Base-by-base conservation (phyloP, 2,329 filamentous ascomycete genomes). In the Penicillium sp. region DNA sequence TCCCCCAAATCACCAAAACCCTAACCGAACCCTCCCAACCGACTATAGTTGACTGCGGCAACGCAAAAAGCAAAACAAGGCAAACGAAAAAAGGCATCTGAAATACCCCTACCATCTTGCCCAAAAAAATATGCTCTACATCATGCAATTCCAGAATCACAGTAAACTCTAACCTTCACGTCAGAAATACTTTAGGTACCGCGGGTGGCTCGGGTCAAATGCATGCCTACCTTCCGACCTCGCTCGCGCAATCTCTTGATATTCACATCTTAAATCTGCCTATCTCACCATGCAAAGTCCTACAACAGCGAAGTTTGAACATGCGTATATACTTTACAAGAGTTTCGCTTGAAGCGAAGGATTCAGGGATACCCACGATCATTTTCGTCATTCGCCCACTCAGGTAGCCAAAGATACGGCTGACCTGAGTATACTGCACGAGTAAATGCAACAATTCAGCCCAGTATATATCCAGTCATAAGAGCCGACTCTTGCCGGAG, bases 1-100 rank as follows among this genome's bases (percentile, higher is more conserved):
- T 26, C 11, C 6, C 11, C 30, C 46, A 19, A 19, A 35, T 14
- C 8, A 5, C 10, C n/a, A 11, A 13, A 4, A 35, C 13, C n/a
- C 30, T 22, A n/a, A 35, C 46, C n/a, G n/a, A 28, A 51, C 28
- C 28, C 30, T 22, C 28, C 46, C 28, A 35, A 13, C 6, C 28
- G 10, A 19, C 11, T 10, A n/a, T 33, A 35, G 11, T 14, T 2
- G 3, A 22, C 22, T 10, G 10, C 28, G 16, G 25, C 45, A 48
- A 25, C 25, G 26, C 46, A 51, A 35, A 35, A 51, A 51, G 45
- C 45, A 48, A 48, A 51, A 51, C 28, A 33, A 51, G 46, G 46
- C 46, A 51, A 35, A 49, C 28, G 30, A n/a, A 51, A 49, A 51
- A 51, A 22, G 26, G 46, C 46, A 35, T 51, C 46, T n/a, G 28